Base-by-base conservation (phyloP, 257 asterid genomes). In the Linderniella brevidens region DNA sequence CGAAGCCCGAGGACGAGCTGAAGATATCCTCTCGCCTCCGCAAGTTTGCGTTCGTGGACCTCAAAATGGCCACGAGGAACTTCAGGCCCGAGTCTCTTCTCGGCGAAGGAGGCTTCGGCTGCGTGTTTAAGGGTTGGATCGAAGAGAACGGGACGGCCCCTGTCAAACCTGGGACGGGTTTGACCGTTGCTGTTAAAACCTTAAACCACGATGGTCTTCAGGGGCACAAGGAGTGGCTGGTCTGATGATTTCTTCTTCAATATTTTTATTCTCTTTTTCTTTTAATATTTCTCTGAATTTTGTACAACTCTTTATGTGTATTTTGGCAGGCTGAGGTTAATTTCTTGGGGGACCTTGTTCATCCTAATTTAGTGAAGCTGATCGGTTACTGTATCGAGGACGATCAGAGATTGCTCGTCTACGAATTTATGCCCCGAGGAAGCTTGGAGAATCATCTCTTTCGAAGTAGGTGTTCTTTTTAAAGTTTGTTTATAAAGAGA, bases 181-280 rank as follows among this genome's bases (percentile, higher is more conserved):
- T 76, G 13, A 74, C 92, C 11, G 83, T 80, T 40, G 92, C 92
- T 4, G 92, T 80, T 58, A 80, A 76, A 65, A 80, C 83, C 49
- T 76, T 79, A 47, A 79, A 79, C 61, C 86, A 76, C 9, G 92
- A 76, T 18, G 92, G 92, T 8, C 79, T 80, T 63, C 93, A 80
- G 80, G 93, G 93, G 56, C 93, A 80, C 78, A 80, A 62, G 72
- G 93, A 80, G 68, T 80, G 93, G 93, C 83, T 80, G 81, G 93
- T 80, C 58, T 18, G 79, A n/a, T n/a, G 42, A 32, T 63, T 64
- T 64, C 61, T 40, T 58, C 41, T 12, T 29, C 54, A 39, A 35
- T 15, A 16, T 19, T 42, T 18, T 42, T 35, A 5, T 13, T 29
- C 49, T 49, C 17, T 39, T 39, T 52, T 2, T 5, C 32, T 20